Base-by-base conservation (phyloP, 371 early-diverging fungal genomes). In the Modicella reniformis region DNA sequence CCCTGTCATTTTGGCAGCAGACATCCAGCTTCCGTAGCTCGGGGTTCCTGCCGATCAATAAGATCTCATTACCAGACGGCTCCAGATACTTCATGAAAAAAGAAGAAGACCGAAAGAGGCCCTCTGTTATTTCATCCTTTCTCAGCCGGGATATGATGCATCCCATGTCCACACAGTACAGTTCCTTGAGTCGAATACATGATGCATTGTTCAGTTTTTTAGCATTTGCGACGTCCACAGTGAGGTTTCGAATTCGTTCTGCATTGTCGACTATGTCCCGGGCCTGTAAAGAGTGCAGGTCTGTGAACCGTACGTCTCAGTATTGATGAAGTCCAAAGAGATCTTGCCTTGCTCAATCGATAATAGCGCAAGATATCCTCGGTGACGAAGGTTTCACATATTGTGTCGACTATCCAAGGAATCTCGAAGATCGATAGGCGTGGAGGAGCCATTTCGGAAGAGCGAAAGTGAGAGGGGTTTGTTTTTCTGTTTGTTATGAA, bases 221-320 rank as follows among this genome's bases (percentile, higher is more conserved):
- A 2, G 62, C 69, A 40, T 68, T 62, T n/a, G 51, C 55, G 9
- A 68, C 48, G 33, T 68, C 69, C 15, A 68, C 40, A 4, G 40
- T 37, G 3, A 62, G 62, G 10, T 55, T 23, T 2, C 40, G 57
- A 19, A 68, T 62, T 1, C 44, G 37, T n/a, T 55, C 37, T 6
- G 62, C 62, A 40, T 61, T 34, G 25, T 56, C 50, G 32, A 68
- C 50, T 17, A 62, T 57, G n/a, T 25, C 12, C 62, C 62, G 62
- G 0, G 59, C 53, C n/a, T 67, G 67, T 5, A 8, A 21, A 17
- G 48, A 47, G 15, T 53, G 33, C 21, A 60, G 61, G 32, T 67
- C 37, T 21, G 33, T 44, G 30, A 67, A 59, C 2, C 12, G 52
- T 15, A 67, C 55, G 29, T 33, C 23, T 8, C 37, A 17, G 17